These are phyloP conservation scores for Umbilicus rupestris DNA, from an alignment of 164 flowering plant species.

Conservation along the genomic window DNA sequence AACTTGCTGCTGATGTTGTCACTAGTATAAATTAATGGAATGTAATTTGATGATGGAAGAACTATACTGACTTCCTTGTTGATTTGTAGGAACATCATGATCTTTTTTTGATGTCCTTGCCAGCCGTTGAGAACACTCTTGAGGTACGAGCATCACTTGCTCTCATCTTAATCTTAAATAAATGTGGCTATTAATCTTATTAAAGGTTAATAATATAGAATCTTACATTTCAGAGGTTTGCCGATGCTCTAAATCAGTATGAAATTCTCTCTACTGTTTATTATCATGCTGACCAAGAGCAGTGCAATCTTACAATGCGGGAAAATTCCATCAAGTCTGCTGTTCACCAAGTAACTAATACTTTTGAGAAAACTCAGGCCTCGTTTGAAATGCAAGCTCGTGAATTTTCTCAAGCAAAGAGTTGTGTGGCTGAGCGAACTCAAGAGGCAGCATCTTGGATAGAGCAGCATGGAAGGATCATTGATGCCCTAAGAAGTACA, in stretches of 20 bases:
- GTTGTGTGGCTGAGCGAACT: slow-evolving; percentile 57
- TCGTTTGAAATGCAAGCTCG: slow-evolving; percentile 63
- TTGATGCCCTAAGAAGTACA: slow-evolving; percentile 71
- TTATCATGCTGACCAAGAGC: slow-evolving; percentile 75
- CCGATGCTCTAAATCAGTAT: slow-evolving; percentile 54
- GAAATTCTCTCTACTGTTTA: slow-evolving; percentile 63
- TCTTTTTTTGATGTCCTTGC: slow-evolving; percentile 63
- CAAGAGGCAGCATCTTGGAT: slow-evolving; percentile 78
- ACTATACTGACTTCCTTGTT: slow-evolving; percentile 12
- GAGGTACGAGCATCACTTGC: slow-evolving; percentile 41
- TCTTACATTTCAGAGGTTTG: slow-evolving; percentile 52
- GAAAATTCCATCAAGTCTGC: slow-evolving; percentile 79
- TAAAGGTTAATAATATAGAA: slow-evolving; percentile 5
- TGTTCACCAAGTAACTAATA: slow-evolving; percentile 71
- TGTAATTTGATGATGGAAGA: neutral
- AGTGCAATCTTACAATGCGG: slow-evolving; percentile 55
- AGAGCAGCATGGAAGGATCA: slow-evolving; percentile 81
- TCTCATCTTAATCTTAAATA: neutral
- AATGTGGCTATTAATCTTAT: neutral
- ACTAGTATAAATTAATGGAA: neutral
- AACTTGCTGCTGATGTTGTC: no score
- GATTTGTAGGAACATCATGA: slow-evolving; percentile 83
- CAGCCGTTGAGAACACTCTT: slow-evolving; percentile 71
- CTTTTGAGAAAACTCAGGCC: slow-evolving; percentile 56
- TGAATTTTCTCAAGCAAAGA: slow-evolving; percentile 78